These are phyloP conservation scores for Gleditsia sinensis DNA, from an alignment of 306 rosid species.

Conservation along the genomic window DNA sequence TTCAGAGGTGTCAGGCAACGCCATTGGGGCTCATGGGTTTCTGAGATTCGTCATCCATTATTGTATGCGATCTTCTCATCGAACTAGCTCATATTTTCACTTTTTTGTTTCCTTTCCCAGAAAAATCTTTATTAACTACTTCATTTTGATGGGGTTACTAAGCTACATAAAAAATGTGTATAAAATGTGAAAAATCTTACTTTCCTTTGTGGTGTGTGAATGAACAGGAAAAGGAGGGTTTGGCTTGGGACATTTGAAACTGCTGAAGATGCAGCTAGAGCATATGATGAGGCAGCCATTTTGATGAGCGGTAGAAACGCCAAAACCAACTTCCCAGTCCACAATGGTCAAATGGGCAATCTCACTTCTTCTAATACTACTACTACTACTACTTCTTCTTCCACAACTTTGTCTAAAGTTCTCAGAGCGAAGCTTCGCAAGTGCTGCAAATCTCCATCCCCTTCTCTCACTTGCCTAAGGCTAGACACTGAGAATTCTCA, in stretches of 20 bases:
- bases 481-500: constrained; percentile 81
- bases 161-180: too few relatives aligned
- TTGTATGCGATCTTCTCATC: constrained; percentile 49
- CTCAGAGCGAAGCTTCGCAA: constrained; percentile 70
- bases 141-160: too few relatives aligned
- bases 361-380: too few relatives aligned
- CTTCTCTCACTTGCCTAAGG: constrained; percentile 79
- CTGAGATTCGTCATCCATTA: constrained; percentile 88
- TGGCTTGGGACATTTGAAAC: constrained; percentile 92
- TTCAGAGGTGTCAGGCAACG: constrained; percentile 91
- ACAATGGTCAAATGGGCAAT: constrained; percentile 13
- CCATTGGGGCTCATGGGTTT: constrained; percentile 94
- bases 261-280: constrained; percentile 90
- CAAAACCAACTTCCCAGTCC: constrained; percentile 79
- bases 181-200: too few relatives aligned
- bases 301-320: constrained; percentile 82
- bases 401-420: constrained; percentile 52
- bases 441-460: constrained; percentile 67
- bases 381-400: constrained; percentile 31
- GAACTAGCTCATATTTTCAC: not conserved
- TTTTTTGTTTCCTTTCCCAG: not conserved
- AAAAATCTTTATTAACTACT: too few relatives aligned
- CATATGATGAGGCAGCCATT: constrained; percentile 88
- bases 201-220: not conserved
- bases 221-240: constrained; percentile 92